These are phyloP conservation scores for Stachybotrys chartarum DNA, from an alignment of 2,329 filamentous ascomycete genomes.

Conservation along the genomic window DNA sequence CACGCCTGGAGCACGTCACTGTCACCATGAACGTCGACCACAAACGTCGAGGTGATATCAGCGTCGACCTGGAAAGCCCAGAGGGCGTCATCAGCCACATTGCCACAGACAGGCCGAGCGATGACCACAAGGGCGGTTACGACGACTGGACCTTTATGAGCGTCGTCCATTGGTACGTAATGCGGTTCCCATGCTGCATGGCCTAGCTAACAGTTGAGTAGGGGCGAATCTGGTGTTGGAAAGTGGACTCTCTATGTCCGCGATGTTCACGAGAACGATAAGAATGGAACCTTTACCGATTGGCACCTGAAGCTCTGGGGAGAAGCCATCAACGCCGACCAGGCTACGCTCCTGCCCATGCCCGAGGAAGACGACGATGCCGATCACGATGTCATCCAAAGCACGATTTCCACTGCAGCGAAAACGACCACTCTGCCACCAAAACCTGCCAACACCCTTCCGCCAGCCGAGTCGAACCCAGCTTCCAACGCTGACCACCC, in stretches of 20 bases:
- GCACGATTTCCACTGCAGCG: constrained; percentile 42
- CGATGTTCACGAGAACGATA: constrained; percentile 71
- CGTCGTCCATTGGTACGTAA: constrained; percentile 80
- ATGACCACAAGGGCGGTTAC: constrained; percentile 65
- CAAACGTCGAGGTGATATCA: constrained; percentile 79
- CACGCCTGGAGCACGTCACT: constrained; percentile 86
- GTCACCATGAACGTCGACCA: constrained; percentile 96
- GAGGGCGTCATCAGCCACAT: constrained; percentile 76
- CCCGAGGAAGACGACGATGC: constrained; percentile 78
- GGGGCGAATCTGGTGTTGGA: constrained; percentile 82
- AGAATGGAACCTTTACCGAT: constrained; percentile 74
- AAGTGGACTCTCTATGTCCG: constrained; percentile 89
- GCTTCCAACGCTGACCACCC: constrained; percentile 46
- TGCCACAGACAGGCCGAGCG: constrained; percentile 64
- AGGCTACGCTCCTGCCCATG: constrained; percentile 70
- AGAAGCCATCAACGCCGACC: constrained; percentile 69
- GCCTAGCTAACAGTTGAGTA: constrained; percentile 21
- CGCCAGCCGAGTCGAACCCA: constrained; percentile 35
- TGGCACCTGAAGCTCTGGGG: constrained; percentile 96
- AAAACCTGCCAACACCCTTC: constrained; percentile 35
- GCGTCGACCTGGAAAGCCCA: constrained; percentile 85
- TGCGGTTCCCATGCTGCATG: not conserved
- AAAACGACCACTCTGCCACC: constrained; percentile 51
- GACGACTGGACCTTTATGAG: constrained; percentile 99
- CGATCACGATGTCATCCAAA: constrained; percentile 64